Percentiles rank a stretch among this genome's conserved stretches.
These are phyloP conservation scores for Xerophyta viscosa DNA, from an alignment of 106 monocot genomes.

Conservation along the genomic window DNA sequence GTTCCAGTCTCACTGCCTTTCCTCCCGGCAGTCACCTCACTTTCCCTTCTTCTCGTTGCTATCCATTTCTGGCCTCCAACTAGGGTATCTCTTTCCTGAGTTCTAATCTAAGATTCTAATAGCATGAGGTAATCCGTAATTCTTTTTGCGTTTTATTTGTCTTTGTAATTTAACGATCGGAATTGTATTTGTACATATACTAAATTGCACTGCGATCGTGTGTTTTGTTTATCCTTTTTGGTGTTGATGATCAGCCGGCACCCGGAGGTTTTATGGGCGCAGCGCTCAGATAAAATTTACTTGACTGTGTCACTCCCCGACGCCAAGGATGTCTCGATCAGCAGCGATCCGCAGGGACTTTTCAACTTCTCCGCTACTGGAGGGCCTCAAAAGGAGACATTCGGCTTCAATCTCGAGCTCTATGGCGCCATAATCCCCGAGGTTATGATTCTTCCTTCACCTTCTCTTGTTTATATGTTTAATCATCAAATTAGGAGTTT, in stretches of 20 bases:
- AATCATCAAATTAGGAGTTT: no score
- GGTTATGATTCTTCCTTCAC: constrained; percentile 15
- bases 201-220: no score
- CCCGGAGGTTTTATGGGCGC: constrained; percentile 88
- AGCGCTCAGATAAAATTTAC: constrained; percentile 79
- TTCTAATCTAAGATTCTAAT: no score
- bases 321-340: constrained; percentile 62
- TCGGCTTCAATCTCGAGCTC: constrained; percentile 53
- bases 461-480: not conserved
- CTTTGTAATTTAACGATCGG: no score
- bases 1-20: no score
- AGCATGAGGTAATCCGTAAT: no score
- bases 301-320: constrained; percentile 79
- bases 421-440: constrained; percentile 60
- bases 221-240: not conserved
- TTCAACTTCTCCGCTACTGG: constrained; percentile 69
- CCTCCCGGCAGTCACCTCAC: no score
- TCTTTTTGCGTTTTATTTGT: no score
- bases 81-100: no score
- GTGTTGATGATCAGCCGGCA: constrained; percentile 38
- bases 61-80: no score
- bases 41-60: no score
- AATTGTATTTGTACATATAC: no score
- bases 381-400: constrained; percentile 52
- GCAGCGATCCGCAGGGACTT: constrained; percentile 44